These are phyloP conservation scores for Pseudoscleropodium purum DNA, from an alignment of 225 moss, liverwort and hornwort genomes.

Conservation along the genomic window DNA sequence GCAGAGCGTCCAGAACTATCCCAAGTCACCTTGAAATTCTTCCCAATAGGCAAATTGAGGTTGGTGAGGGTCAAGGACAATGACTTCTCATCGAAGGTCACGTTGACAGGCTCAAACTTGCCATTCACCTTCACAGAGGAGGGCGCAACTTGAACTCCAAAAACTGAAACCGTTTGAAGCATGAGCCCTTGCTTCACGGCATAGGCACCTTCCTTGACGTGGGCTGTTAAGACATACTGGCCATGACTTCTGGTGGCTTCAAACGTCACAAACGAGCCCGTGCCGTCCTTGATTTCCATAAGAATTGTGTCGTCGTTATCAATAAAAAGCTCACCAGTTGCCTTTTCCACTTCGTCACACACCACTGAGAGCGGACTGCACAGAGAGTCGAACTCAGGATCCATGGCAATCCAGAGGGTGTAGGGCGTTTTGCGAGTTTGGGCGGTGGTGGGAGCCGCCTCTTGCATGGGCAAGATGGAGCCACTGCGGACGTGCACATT, in stretches of 20 bases:
- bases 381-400: not conserved
- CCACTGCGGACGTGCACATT: constrained; percentile 12
- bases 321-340: constrained; percentile 53
- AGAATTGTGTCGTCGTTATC: constrained; percentile 56
- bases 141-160: constrained; percentile 17
- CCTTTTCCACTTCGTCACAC: constrained; percentile 15
- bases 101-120: not conserved
- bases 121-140: constrained; percentile 7
- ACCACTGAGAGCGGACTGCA: not conserved
- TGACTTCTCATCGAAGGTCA: not conserved
- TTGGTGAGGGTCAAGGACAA: constrained; percentile 6
- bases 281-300: constrained; percentile 43
- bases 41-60: constrained; percentile 29
- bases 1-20: not conserved
- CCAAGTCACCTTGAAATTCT: constrained; percentile 28
- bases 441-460: constrained; percentile 12
- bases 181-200: constrained; percentile 28
- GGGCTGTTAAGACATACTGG: not conserved
- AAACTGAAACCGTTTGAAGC: constrained; percentile 26
- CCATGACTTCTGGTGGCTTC: constrained; percentile 11
- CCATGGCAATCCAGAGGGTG: constrained; percentile 24
- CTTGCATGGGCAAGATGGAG: constrained; percentile 43
- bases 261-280: constrained; percentile 35
- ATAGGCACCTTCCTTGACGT: constrained; percentile 39
- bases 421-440: constrained; percentile 33